phyloP scores from a whole-genome alignment of 2,329 filamentous ascomycete genomes.

The Aspergillus piperis region DNA sequence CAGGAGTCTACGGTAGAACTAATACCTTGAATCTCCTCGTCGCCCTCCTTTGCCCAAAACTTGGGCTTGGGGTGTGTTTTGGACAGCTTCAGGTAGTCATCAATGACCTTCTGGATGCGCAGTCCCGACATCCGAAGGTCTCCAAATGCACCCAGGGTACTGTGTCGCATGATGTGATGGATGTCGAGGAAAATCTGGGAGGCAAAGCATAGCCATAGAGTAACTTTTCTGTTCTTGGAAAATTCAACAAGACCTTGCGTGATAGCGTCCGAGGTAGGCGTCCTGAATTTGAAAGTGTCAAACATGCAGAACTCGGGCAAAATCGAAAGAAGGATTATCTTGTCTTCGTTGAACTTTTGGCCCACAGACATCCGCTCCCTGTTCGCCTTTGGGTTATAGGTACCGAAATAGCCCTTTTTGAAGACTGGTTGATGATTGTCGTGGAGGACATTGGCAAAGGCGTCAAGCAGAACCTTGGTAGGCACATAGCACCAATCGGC shows the following conservation, averaged over 20 bases:
- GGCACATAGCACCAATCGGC: conserved; percentile 28
- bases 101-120: conserved; percentile 29
- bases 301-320: conserved; percentile 34
- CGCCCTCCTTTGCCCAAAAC: conserved; percentile 30
- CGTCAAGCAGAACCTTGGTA: conserved; percentile 21
- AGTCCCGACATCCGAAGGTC: conserved; percentile 30
- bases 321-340: conserved; percentile 32
- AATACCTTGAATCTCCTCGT: conserved; percentile 24
- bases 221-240: conserved; percentile 28
- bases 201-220: conserved; percentile 34
- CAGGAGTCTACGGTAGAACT: conserved; percentile 15
- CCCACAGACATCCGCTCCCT: conserved; percentile 28
- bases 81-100: conserved; percentile 27
- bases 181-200: conserved; percentile 38
- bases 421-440: conserved; percentile 26
- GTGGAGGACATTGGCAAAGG: conserved; percentile 27
- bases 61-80: conserved; percentile 24
- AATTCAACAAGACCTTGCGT: conserved; percentile 31
- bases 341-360: conserved; percentile 39
- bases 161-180: conserved; percentile 35
- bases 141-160: conserved; percentile 20
- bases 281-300: conserved; percentile 15
- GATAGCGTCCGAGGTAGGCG: conserved; percentile 33
- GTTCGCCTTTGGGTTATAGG: conserved; percentile 32
- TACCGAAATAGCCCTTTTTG: conserved; percentile 31